Percentiles rank a stretch among this genome's conserved stretches.
Evolutionary conservation across 495 filamentous ascomycete species (phyloP).

Genomic region (Cercophora sp.): DNA sequence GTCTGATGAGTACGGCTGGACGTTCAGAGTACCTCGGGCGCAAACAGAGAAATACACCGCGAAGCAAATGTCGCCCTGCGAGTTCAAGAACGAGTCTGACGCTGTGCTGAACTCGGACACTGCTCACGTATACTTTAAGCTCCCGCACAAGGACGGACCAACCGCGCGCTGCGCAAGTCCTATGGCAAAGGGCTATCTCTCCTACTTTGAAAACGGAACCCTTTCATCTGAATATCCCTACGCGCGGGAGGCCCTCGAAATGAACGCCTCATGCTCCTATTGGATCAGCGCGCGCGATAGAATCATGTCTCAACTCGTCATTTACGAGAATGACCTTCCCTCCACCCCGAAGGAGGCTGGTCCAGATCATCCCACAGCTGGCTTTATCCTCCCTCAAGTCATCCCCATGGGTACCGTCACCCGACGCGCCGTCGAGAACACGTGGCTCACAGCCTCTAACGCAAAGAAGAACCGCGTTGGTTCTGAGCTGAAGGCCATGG

Average conservation of each 20-base stretch:
- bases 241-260: slow-evolving; percentile 90
- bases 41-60: slow-evolving; percentile 62
- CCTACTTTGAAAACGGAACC: slow-evolving; percentile 85
- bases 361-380: slow-evolving; percentile 26
- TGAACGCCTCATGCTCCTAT: slow-evolving; percentile 98
- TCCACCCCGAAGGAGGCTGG: slow-evolving; percentile 7
- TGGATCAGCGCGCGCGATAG: slow-evolving; percentile 95
- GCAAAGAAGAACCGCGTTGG: slow-evolving; percentile 93
- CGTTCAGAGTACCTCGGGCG: slow-evolving; percentile 68
- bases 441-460: slow-evolving; percentile 97
- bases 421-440: slow-evolving; percentile 93
- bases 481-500: slow-evolving; percentile 95
- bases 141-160: slow-evolving; percentile 94
- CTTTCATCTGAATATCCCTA: slow-evolving; percentile 82
- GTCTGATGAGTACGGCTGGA: slow-evolving; percentile 92
- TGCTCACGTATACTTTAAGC: slow-evolving; percentile 74
- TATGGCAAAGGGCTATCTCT: slow-evolving; percentile 82
- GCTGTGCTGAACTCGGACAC: slow-evolving; percentile 60
- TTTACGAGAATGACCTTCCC: slow-evolving; percentile 66
- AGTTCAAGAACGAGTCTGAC: slow-evolving; percentile 72
- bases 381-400: slow-evolving; percentile 95
- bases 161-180: slow-evolving; percentile 77
- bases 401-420: slow-evolving; percentile 99
- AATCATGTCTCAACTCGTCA: slow-evolving; percentile 88
- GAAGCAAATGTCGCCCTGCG: slow-evolving; percentile 66